Base-by-base conservation (phyloP, 768 basidiomycete genomes). In the Panellus pusillus region DNA sequence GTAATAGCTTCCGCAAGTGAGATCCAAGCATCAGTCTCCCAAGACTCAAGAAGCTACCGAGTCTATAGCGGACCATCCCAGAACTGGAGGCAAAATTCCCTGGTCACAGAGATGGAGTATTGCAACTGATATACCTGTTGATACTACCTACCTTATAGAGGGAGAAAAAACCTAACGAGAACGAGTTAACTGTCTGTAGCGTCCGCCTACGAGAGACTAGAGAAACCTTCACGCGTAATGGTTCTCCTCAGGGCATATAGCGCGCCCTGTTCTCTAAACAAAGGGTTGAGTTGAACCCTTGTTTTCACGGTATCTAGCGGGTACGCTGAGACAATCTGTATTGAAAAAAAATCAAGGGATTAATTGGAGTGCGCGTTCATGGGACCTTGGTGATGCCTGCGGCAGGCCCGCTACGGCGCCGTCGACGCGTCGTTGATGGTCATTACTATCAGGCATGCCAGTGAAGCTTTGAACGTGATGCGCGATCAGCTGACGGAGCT, bases 31-130 rank as follows among this genome's bases (percentile, higher is more conserved):
- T 19, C 11, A 42, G 12, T n/a, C 31, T n/a, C 5, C 7, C 9
- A 27, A 31, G 27, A 47, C 11, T n/a, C 13, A 52, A 86, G 73
- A 17, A 24, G 87, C 75, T 24, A 89, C 72, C 17, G 86, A 84
- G 64, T 90, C 88, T 50, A 86, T 84, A 39, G 82, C 79, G 14
- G 84, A 81, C 87, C 86, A 88, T 12, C 85, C 86, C 4, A 88
- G 74, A 14, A 84, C 83, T 6, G 86, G 87, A 17, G 86, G 84
- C 3, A 85, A 84, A 9, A 83, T 35, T 35, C 32, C 32, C 32
- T 35, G 32, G 32, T 35, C 32, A 35, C 32, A 35, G 32, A 11
- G 3, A 14, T 35, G 14, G 32, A 35, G 14, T 11, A 35, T 14
- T 14, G 32, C 11, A 14, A 35, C 32, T 35, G 11, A 35, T 35